phyloP scores from a whole-genome alignment of 2,329 filamentous ascomycete genomes.

The Stromatinia cepivora region DNA sequence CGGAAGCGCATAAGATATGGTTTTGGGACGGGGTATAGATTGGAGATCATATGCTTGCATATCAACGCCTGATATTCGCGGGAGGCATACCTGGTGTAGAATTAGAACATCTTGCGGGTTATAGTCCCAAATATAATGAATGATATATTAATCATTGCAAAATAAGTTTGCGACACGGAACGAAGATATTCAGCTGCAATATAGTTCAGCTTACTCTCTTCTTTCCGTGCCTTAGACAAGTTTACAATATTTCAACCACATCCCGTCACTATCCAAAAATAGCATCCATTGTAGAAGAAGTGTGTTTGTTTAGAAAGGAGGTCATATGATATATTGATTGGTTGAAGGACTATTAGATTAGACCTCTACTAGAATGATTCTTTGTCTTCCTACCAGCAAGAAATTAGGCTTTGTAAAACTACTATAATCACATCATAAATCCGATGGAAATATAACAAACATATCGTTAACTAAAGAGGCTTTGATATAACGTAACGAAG shows the following conservation, averaged over 20 bases:
- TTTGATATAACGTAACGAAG: background rate
- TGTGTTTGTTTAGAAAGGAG: background rate
- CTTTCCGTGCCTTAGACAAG: background rate
- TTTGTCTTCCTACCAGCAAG: background rate
- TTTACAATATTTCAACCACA: background rate
- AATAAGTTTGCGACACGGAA: background rate
- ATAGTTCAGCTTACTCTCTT: background rate
- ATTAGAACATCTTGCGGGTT: slow-evolving; percentile 10
- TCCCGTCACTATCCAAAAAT: background rate
- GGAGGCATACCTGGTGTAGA: slow-evolving; percentile 8
- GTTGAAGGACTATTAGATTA: no score
- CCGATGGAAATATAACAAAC: background rate
- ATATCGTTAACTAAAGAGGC: background rate
- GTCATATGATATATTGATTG: background rate
- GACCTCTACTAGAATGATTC: background rate
- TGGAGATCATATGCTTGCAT: slow-evolving; percentile 5
- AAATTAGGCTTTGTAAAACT: background rate
- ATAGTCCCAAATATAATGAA: slow-evolving; percentile 6
- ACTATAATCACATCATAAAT: background rate
- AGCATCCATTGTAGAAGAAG: background rate
- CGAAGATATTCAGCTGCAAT: background rate
- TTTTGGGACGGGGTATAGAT: slow-evolving; percentile 10
- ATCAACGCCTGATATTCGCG: background rate
- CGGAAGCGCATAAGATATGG: background rate
- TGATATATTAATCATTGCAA: background rate